Conservation (phyloP, 441 rosid genomes). For the Brassica hybrid region DNA sequence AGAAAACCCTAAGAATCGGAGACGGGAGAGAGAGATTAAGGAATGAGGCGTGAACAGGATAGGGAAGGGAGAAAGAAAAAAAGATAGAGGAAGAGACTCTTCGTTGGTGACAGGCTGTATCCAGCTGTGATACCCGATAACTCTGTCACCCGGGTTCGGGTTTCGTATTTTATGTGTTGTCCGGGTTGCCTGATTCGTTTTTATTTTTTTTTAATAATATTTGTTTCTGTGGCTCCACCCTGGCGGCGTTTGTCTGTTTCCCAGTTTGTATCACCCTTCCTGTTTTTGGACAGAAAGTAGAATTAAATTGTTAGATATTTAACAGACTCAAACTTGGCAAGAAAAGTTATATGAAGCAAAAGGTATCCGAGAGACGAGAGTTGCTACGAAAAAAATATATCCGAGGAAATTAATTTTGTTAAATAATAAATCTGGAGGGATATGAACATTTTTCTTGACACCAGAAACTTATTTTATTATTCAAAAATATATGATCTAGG, state of each 20-base stretch:
- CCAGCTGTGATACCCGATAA: constrained; percentile 71
- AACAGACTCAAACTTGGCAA: not conserved
- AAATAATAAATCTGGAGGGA: no score
- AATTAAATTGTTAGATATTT: not conserved
- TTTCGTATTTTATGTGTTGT: constrained; percentile 23
- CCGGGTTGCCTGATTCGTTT: constrained; percentile 32
- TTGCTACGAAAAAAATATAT: not conserved
- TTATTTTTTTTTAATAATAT: not conserved
- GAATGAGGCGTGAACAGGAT: constrained; percentile 21
- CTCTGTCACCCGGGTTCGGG: constrained; percentile 50
- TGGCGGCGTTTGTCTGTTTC: constrained; percentile 61
- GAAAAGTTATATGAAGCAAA: not conserved
- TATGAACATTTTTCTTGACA: no score
- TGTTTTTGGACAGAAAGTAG: constrained; percentile 8
- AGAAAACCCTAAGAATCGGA: constrained; percentile 50
- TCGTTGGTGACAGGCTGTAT: constrained; percentile 99
- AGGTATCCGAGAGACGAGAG: not conserved
- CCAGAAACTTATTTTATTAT: no score
- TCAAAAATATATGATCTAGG: no score
- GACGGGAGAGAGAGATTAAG: constrained; percentile 21
- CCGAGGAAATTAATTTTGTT: no score
- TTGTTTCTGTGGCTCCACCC: constrained; percentile 42
- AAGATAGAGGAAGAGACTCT: constrained; percentile 62
- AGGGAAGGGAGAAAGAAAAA: constrained; percentile 51
- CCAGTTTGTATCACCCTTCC: constrained; percentile 15